Evolutionary conservation across 352 stramenopile genomes (phyloP).

Genomic region (Pythium guiyangense): DNA sequence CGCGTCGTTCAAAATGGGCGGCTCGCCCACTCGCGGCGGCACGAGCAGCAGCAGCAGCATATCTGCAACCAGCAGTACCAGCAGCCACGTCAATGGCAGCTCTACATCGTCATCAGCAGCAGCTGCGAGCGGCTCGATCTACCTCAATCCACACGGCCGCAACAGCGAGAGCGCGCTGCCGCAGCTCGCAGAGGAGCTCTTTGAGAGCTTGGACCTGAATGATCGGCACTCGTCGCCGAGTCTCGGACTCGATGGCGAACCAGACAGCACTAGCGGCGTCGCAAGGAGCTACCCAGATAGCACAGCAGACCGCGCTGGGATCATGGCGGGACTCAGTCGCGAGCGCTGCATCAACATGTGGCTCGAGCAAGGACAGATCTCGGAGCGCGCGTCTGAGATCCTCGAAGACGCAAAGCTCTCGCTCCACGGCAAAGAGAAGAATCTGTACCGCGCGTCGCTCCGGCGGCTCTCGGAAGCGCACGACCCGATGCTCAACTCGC

Average conservation of each 20-base stretch:
- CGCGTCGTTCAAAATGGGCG: slow-evolving; percentile 58
- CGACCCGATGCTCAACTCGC: slow-evolving; percentile 58
- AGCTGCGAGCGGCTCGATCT: neutral
- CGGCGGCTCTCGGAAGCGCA: slow-evolving; percentile 60
- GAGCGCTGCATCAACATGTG: slow-evolving; percentile 81
- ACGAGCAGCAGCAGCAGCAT: too few relatives aligned
- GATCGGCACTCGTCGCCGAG: slow-evolving; percentile 15
- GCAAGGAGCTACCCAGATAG: slow-evolving; percentile 12
- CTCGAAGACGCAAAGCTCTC: slow-evolving; percentile 76
- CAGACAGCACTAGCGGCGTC: slow-evolving; percentile 11
- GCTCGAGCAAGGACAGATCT: slow-evolving; percentile 77
- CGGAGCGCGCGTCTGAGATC: slow-evolving; percentile 75
- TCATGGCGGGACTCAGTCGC: slow-evolving; percentile 23
- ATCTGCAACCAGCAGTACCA: neutral
- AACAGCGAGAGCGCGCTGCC: slow-evolving; percentile 52
- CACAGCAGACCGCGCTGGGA: slow-evolving; percentile 2
- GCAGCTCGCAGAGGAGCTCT: slow-evolving; percentile 37
- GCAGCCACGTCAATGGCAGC: neutral
- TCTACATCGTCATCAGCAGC: neutral
- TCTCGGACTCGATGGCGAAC: slow-evolving; percentile 11
- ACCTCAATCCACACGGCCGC: slow-evolving; percentile 13
- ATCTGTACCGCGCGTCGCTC: slow-evolving; percentile 64
- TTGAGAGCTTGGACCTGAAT: slow-evolving; percentile 43
- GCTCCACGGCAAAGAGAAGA: slow-evolving; percentile 78
- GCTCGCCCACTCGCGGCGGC: slow-evolving; percentile 21